Evolutionary conservation across 148 eudicot genomes (phyloP).

Genomic region (Chenopodium album): DNA sequence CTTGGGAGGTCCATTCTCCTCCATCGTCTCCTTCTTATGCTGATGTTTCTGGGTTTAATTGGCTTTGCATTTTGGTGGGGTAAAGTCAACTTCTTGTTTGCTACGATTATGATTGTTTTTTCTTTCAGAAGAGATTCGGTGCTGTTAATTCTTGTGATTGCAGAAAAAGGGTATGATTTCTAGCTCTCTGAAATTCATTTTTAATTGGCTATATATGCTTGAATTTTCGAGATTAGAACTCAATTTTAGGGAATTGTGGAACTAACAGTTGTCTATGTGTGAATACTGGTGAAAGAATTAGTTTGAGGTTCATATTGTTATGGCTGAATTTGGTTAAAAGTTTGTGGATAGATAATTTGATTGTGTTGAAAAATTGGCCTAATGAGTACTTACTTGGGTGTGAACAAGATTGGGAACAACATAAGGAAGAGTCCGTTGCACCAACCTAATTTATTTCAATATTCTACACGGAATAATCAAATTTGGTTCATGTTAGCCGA

Average conservation of each 20-base stretch:
- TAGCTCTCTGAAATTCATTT: constrained; percentile 3
- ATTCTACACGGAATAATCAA: no score
- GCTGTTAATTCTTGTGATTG: constrained; percentile 15
- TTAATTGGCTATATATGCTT: constrained; percentile 14
- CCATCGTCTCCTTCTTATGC: no score
- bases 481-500: no score
- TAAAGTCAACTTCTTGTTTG: no score
- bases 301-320: constrained; percentile 2
- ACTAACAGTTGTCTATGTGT: constrained; percentile 19
- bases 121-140: constrained; percentile 3
- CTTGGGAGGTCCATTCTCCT: no score
- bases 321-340: constrained; percentile 11
- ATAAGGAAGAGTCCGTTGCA: constrained; percentile 68
- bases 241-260: constrained; percentile 7
- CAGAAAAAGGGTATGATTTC: constrained; percentile 38
- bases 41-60: no score
- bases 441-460: constrained; percentile 51
- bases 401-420: constrained; percentile 77
- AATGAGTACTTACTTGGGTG: constrained; percentile 57
- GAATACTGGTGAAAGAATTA: neutral
- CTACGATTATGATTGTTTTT: no score
- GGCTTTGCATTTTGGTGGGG: no score
- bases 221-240: constrained; percentile 13
- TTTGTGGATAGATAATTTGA: constrained; percentile 42
- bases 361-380: constrained; percentile 40